phyloP scores from a whole-genome alignment of 2,329 filamentous ascomycete genomes.

The Ascochyta clinopodiicola region DNA sequence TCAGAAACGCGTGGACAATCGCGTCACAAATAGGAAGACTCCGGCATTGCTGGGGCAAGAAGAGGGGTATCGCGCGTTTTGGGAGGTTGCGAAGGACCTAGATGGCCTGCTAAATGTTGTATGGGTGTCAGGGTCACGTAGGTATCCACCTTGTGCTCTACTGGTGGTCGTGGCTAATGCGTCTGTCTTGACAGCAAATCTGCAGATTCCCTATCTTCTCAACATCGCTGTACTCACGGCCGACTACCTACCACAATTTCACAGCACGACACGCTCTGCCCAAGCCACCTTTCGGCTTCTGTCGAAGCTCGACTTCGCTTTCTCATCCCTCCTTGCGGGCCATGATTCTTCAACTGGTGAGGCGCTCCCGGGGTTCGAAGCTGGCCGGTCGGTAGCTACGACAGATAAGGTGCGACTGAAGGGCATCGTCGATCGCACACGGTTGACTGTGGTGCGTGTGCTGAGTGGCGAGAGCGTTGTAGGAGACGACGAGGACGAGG shows the following conservation, averaged over 20 bases:
- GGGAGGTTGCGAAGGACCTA: constrained; percentile 75
- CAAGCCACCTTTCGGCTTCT: constrained; percentile 73
- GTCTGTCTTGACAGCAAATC: constrained; percentile 60
- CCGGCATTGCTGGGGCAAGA: constrained; percentile 50
- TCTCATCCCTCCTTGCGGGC: constrained; percentile 75
- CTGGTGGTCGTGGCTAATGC: neutral
- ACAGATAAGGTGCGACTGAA: constrained; percentile 90
- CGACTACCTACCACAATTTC: constrained; percentile 75
- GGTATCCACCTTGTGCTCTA: constrained; percentile 44
- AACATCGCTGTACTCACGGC: constrained; percentile 76
- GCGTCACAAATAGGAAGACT: constrained; percentile 54
- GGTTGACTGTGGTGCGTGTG: constrained; percentile 72
- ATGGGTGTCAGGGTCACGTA: constrained; percentile 88
- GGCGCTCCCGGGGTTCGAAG: constrained; percentile 73
- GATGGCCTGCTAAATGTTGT: constrained; percentile 78
- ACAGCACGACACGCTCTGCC: constrained; percentile 67
- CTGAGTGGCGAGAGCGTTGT: constrained; percentile 63
- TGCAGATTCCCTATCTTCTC: constrained; percentile 86
- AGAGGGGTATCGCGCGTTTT: constrained; percentile 66
- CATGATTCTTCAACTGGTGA: constrained; percentile 70
- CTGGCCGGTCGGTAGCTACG: constrained; percentile 69
- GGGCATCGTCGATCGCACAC: constrained; percentile 78
- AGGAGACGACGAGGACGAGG: constrained; percentile 38
- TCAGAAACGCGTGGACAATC: constrained; percentile 40
- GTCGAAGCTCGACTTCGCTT: constrained; percentile 81